Percentiles rank a stretch among this genome's conserved stretches.
Conservation (phyloP, 2,329 filamentous ascomycete species). For the Nigrospora sphaerica region DNA sequence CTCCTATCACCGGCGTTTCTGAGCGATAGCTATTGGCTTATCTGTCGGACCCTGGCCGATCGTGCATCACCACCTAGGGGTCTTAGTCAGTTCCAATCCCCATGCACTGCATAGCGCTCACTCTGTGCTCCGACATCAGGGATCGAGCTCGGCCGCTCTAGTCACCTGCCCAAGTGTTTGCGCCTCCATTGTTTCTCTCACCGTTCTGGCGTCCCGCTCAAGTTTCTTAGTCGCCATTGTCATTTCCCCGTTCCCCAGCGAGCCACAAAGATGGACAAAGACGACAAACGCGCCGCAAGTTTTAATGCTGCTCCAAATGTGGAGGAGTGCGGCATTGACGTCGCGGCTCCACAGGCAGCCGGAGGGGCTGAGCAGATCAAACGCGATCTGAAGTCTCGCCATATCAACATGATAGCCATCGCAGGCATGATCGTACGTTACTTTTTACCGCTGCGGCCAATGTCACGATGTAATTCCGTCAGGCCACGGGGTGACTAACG, state of each 20-base stretch:
- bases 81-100: neutral
- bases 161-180: neutral
- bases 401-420: constrained; percentile 40
- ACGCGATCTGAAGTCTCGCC: constrained; percentile 31
- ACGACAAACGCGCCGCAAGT: neutral
- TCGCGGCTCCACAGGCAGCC: neutral
- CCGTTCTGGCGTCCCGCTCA: neutral
- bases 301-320: neutral
- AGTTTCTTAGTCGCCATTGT: neutral
- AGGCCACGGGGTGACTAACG: neutral
- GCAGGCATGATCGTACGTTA: constrained; percentile 33
- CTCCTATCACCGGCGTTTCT: neutral
- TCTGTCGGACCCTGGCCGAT: neutral
- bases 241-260: neutral
- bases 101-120: neutral
- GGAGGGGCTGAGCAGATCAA: neutral
- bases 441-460: neutral
- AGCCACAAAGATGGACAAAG: neutral
- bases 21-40: neutral
- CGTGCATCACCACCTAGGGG: neutral
- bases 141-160: neutral
- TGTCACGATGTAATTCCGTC: too few relatives aligned
- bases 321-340: neutral
- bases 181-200: neutral
- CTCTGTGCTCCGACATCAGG: neutral